Evolutionary conservation across 176 grass and related monocot species (phyloP).

Genomic region (Rhynchospora pubera): DNA sequence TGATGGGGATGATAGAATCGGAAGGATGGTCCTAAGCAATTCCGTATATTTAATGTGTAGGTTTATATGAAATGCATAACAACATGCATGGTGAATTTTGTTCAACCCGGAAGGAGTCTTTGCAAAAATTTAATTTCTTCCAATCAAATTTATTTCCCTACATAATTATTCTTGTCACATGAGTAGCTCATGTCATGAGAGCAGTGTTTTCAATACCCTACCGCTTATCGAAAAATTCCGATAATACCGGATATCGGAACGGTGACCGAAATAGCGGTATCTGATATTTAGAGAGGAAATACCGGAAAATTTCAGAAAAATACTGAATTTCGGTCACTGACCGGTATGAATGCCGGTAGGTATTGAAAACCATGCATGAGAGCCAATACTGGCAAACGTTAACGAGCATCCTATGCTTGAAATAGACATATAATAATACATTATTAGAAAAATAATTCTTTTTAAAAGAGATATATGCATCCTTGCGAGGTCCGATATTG

Average conservation of each 20-base stretch:
- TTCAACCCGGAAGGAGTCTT: neutral
- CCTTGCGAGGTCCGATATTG: constrained; percentile 10
- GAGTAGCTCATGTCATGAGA: neutral
- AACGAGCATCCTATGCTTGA: constrained; percentile 32
- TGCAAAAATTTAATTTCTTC: neutral
- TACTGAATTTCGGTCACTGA: no score
- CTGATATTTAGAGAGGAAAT: no score
- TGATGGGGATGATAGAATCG: no score
- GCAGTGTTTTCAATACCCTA: no score
- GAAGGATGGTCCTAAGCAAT: no score
- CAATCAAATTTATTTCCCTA: neutral
- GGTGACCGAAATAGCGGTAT: no score
- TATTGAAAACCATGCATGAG: no score
- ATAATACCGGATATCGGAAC: no score
- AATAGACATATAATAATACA: neutral
- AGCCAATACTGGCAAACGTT: neutral
- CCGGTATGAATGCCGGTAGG: no score
- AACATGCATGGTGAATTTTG: neutral
- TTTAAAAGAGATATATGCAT: neutral
- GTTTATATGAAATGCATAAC: neutral
- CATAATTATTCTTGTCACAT: neutral
- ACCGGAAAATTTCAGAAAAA: no score
- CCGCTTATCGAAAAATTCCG: no score
- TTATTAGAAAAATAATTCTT: neutral
- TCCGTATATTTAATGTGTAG: no score